Percentiles rank a stretch among this genome's conserved stretches.
Evolutionary conservation across 2,329 filamentous ascomycete species (phyloP).

Genomic region (Colletotrichum scovillei): DNA sequence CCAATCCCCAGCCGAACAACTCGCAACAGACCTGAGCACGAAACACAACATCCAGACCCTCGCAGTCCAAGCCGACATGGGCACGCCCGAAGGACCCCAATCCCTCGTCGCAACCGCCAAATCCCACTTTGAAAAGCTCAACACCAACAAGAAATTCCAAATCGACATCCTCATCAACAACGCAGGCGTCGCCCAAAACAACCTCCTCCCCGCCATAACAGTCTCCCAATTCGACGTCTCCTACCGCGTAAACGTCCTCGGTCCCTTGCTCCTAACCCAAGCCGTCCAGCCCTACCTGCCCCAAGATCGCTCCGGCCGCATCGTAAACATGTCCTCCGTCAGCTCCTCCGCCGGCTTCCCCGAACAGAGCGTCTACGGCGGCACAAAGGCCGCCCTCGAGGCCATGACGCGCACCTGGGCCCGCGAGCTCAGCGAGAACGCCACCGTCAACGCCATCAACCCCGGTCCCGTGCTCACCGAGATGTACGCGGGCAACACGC

Average conservation of each 20-base stretch:
- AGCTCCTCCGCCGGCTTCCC: slow-evolving; percentile 65
- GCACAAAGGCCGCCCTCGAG: slow-evolving; percentile 68
- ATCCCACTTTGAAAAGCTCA: slow-evolving; percentile 50
- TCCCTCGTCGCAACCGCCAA: slow-evolving; percentile 69
- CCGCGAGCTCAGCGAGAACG: slow-evolving; percentile 63
- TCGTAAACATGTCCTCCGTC: slow-evolving; percentile 67
- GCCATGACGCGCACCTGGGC: slow-evolving; percentile 71
- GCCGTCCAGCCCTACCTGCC: slow-evolving; percentile 78
- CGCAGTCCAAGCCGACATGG: slow-evolving; percentile 78
- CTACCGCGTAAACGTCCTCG: slow-evolving; percentile 85
- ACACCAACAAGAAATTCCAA: slow-evolving; percentile 62
- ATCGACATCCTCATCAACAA: slow-evolving; percentile 92
- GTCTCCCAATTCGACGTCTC: slow-evolving; percentile 75
- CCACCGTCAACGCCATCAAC: slow-evolving; percentile 68
- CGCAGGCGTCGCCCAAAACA: slow-evolving; percentile 78
- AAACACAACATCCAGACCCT: slow-evolving; percentile 70
- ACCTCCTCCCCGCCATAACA: slow-evolving; percentile 71
- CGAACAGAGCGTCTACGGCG: slow-evolving; percentile 67
- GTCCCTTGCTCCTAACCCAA: slow-evolving; percentile 82
- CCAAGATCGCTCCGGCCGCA: slow-evolving; percentile 69
- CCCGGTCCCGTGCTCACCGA: slow-evolving; percentile 66
- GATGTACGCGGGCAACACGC: slow-evolving; percentile 60
- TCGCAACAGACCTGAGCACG: slow-evolving; percentile 69
- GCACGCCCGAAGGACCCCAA: slow-evolving; percentile 68
- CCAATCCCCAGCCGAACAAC: slow-evolving; percentile 60